Conservation (phyloP, 768 basidiomycete genomes). For the Xerocomellus dryophilus region DNA sequence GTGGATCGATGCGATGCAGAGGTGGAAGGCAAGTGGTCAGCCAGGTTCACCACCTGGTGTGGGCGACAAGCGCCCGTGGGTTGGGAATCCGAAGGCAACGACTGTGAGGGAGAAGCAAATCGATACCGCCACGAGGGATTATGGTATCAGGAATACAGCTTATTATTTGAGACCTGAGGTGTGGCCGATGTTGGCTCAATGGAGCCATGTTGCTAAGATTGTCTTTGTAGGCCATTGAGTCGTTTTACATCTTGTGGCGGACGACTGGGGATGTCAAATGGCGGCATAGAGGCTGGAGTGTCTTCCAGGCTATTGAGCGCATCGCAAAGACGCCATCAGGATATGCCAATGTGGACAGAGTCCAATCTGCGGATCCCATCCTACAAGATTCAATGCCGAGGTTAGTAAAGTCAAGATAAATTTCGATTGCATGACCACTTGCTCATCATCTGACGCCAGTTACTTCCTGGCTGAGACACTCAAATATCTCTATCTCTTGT, state of each 20-base stretch:
- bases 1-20: conserved; percentile 36
- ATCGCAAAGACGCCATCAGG: conserved; percentile 56
- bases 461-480: conserved; percentile 60
- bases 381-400: conserved; percentile 70
- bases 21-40: conserved; percentile 48
- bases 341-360: conserved; percentile 57
- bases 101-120: conserved; percentile 18
- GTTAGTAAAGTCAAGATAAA: conserved; percentile 36
- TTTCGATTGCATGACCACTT: neutral
- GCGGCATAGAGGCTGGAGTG: conserved; percentile 68
- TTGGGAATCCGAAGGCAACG: conserved; percentile 21
- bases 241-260: conserved; percentile 68
- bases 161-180: conserved; percentile 76
- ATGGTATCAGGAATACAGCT: conserved; percentile 39
- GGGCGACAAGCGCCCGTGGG: conserved; percentile 34
- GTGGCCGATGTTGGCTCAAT: conserved; percentile 11
- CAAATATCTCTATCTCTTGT: conserved; percentile 73
- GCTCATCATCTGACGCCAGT: conserved; percentile 21
- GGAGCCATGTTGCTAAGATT: neutral
- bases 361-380: conserved; percentile 40
- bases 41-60: conserved; percentile 53
- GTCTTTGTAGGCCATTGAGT: conserved; percentile 60
- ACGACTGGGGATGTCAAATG: conserved; percentile 65
- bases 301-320: conserved; percentile 64
- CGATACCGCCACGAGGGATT: conserved; percentile 46